A percentile compares a stretch with the other conserved stretches of the same genome.
Evolutionary conservation across 768 basidiomycete species (phyloP).

Genomic region (Nidularia pulvinata): DNA sequence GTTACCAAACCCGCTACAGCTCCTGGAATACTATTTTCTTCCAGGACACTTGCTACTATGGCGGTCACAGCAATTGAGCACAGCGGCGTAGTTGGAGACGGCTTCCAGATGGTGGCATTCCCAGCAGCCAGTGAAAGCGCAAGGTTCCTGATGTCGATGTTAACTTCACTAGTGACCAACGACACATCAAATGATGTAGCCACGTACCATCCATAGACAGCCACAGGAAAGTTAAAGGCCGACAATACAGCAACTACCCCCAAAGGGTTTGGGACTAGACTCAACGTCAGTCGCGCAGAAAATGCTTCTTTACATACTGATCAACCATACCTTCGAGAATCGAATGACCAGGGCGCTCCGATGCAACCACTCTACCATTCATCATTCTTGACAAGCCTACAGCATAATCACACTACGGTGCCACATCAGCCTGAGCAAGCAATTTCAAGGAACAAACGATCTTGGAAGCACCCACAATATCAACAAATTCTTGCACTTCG

Average conservation of each 20-base stretch:
- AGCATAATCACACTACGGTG: slow-evolving; percentile 86
- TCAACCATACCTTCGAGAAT: slow-evolving; percentile 76
- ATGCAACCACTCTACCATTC: slow-evolving; percentile 86
- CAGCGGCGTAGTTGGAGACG: slow-evolving; percentile 85
- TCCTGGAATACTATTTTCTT: slow-evolving; percentile 81
- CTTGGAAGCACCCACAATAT: slow-evolving; percentile 64
- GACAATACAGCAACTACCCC: slow-evolving; percentile 72
- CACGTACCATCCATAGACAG: slow-evolving; percentile 85
- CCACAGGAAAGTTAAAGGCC: slow-evolving; percentile 97
- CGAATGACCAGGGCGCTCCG: slow-evolving; percentile 88
- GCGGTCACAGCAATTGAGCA: slow-evolving; percentile 91
- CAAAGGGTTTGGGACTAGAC: slow-evolving; percentile 86
- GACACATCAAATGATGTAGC: slow-evolving; percentile 1
- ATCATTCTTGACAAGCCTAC: slow-evolving; percentile 93
- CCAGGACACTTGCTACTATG: slow-evolving; percentile 80
- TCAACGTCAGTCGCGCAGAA: slow-evolving; percentile 9
- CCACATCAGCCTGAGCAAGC: background rate
- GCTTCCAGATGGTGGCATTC: slow-evolving; percentile 96
- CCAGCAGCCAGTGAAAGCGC: slow-evolving; percentile 87
- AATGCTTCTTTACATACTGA: slow-evolving; percentile 6
- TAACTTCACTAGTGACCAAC: background rate
- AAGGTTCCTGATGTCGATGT: slow-evolving; percentile 66
- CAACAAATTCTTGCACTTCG: slow-evolving; percentile 94
- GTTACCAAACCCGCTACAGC: slow-evolving; percentile 83
- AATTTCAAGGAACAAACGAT: slow-evolving; percentile 1